Percentiles rank a stretch among this genome's conserved stretches.
Conservation (phyloP, 495 filamentous ascomycete species). For the Penicillium pancosmium region DNA sequence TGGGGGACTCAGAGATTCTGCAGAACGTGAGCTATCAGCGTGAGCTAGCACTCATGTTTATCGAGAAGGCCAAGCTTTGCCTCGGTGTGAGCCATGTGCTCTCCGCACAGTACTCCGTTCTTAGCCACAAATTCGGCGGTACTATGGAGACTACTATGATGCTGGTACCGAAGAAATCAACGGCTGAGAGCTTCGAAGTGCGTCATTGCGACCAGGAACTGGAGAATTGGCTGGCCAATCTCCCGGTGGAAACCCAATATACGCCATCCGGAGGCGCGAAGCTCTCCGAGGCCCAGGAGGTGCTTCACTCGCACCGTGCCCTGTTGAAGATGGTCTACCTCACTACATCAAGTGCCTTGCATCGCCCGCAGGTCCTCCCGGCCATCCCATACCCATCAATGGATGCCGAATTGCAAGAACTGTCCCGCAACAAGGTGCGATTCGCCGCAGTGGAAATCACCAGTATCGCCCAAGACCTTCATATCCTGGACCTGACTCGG, state of each 20-base stretch:
- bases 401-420: constrained; percentile 68
- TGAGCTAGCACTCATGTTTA: constrained; percentile 81
- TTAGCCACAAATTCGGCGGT: constrained; percentile 76
- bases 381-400: constrained; percentile 63
- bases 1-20: constrained; percentile 65
- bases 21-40: constrained; percentile 67
- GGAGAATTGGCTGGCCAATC: constrained; percentile 67
- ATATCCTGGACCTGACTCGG: constrained; percentile 66
- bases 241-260: constrained; percentile 70
- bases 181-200: constrained; percentile 74
- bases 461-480: constrained; percentile 71
- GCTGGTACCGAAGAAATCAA: constrained; percentile 83
- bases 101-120: constrained; percentile 83
- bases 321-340: constrained; percentile 88
- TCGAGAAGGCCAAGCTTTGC: constrained; percentile 89
- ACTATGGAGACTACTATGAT: constrained; percentile 83
- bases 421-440: constrained; percentile 75
- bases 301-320: constrained; percentile 72
- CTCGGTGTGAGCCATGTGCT: constrained; percentile 83
- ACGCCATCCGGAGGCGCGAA: constrained; percentile 44
- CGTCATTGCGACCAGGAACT: constrained; percentile 72
- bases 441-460: constrained; percentile 81
- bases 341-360: constrained; percentile 83
- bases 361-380: constrained; percentile 84
- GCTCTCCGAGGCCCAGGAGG: constrained; percentile 52